Conservation (phyloP, 305 asterid species). For the Fraxinus sp. region DNA sequence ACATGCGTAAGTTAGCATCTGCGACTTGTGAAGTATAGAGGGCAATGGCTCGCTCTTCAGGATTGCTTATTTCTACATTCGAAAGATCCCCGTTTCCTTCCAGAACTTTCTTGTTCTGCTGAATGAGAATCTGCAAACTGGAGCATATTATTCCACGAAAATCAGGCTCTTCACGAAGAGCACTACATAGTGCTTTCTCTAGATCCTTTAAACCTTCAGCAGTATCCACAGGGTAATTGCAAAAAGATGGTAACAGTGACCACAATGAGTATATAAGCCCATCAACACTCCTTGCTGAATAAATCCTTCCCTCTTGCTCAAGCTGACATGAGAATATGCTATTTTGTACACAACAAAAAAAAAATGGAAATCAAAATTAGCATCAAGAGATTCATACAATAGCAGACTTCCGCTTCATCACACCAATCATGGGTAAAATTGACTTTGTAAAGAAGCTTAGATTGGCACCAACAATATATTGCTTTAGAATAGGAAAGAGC, state of each 20-base stretch:
- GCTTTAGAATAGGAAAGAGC: constrained; percentile 88
- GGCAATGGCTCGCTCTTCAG: constrained; percentile 58
- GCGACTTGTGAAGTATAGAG: constrained; percentile 57
- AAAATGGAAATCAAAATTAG: neutral
- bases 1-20: constrained; percentile 51
- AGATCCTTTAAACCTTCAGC: constrained; percentile 70
- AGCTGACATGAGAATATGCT: constrained; percentile 43
- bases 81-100: constrained; percentile 48
- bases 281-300: constrained; percentile 53
- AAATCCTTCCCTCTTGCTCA: constrained; percentile 59
- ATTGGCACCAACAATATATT: constrained; percentile 66
- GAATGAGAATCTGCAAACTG: constrained; percentile 78
- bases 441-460: constrained; percentile 63
- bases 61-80: constrained; percentile 35
- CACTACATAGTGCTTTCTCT: constrained; percentile 52
- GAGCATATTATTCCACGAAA: constrained; percentile 75
- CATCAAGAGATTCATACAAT: constrained; percentile 44
- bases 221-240: constrained; percentile 86
- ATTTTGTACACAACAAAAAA: constrained; percentile 6
- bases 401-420: constrained; percentile 68
- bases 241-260: constrained; percentile 92
- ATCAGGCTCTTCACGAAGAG: constrained; percentile 67
- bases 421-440: constrained; percentile 49
- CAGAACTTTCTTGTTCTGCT: constrained; percentile 62
- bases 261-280: constrained; percentile 85